Evolutionary conservation across 371 early-diverging fungal genomes (phyloP).

Genomic region (Choanephora cucurbitarum): DNA sequence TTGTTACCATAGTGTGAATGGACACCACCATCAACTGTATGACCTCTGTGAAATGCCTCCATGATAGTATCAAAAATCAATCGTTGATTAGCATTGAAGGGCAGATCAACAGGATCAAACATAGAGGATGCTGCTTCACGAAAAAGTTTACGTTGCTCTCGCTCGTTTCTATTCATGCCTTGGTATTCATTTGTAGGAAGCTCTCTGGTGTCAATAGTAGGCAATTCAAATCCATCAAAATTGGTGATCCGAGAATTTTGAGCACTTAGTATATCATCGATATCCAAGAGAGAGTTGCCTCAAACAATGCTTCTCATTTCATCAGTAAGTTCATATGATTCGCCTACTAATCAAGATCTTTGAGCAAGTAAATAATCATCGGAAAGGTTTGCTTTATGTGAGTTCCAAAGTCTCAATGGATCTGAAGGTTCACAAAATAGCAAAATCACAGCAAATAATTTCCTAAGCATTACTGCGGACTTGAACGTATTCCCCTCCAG

Average conservation of each 20-base stretch:
- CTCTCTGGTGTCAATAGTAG: no score
- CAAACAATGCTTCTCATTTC: neutral
- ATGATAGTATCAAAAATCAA: no score
- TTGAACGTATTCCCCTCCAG: slow-evolving; percentile 15
- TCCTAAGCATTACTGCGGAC: slow-evolving; percentile 2
- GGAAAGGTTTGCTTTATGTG: neutral
- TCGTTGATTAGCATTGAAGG: no score
- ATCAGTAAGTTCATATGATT: neutral
- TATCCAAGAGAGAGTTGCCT: neutral
- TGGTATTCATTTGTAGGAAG: no score
- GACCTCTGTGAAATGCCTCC: neutral
- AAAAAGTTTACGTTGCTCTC: no score
- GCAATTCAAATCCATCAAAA: no score
- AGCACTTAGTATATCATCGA: no score
- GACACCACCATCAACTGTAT: neutral
- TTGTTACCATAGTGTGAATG: neutral
- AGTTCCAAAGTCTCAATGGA: slow-evolving; percentile 7
- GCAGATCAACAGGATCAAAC: no score
- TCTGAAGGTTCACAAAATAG: no score
- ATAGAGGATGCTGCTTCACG: no score
- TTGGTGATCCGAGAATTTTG: no score
- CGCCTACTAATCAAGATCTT: neutral
- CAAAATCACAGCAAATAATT: slow-evolving; percentile 21
- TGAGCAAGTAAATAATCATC: slow-evolving; percentile 2
- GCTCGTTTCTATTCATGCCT: no score